phyloP scores from a whole-genome alignment of 2,329 filamentous ascomycete species.

The Falciphora oryzae region DNA sequence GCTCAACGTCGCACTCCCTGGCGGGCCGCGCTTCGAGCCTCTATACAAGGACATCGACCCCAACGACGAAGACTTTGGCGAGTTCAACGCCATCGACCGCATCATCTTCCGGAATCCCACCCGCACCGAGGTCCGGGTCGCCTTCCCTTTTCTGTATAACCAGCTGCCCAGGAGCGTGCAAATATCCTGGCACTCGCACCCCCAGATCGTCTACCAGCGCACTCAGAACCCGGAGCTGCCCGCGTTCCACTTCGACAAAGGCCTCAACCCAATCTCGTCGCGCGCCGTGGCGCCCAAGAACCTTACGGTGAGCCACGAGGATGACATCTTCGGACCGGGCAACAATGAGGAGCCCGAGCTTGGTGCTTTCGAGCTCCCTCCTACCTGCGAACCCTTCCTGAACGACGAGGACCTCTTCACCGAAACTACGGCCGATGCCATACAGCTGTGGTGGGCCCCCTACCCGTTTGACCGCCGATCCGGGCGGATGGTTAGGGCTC shows the following conservation, averaged over 20 bases:
- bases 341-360: slow-evolving; percentile 71
- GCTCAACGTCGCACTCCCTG: slow-evolving; percentile 94
- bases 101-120: slow-evolving; percentile 97
- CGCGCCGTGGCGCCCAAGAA: slow-evolving; percentile 92
- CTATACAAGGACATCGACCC: slow-evolving; percentile 98
- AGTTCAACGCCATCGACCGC: slow-evolving; percentile 98
- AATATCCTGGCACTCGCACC: slow-evolving; percentile 88
- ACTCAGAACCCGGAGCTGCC: slow-evolving; percentile 85
- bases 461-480: slow-evolving; percentile 93
- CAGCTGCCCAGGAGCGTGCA: slow-evolving; percentile 91
- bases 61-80: slow-evolving; percentile 97
- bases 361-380: slow-evolving; percentile 77
- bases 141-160: slow-evolving; percentile 93
- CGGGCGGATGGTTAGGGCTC: slow-evolving; percentile 90
- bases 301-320: slow-evolving; percentile 84
- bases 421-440: slow-evolving; percentile 82
- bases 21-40: slow-evolving; percentile 92
- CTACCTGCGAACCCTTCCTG: slow-evolving; percentile 78
- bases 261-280: slow-evolving; percentile 95
- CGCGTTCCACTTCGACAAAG: slow-evolving; percentile 96
- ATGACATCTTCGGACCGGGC: slow-evolving; percentile 81
- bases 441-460: slow-evolving; percentile 96
- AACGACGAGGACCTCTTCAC: slow-evolving; percentile 85
- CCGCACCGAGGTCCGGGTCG: slow-evolving; percentile 90
- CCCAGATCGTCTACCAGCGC: slow-evolving; percentile 85